These are phyloP conservation scores for Anethum foeniculum DNA, from an alignment of 140 eudicot genomes.

Conservation along the genomic window DNA sequence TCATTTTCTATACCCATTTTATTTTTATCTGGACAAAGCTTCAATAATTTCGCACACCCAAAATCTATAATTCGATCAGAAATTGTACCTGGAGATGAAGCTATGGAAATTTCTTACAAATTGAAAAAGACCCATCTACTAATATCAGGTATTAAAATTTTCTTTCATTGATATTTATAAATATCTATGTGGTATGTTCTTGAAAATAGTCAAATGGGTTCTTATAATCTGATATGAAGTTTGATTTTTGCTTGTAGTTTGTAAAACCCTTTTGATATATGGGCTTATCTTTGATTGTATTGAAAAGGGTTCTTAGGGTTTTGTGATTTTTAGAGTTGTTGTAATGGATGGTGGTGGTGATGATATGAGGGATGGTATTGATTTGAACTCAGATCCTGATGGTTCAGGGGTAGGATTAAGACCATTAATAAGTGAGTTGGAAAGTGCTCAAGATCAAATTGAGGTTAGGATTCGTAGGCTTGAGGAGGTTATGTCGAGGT, in stretches of 20 bases:
- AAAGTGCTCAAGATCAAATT: constrained; percentile 39
- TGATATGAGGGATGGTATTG: constrained; percentile 36
- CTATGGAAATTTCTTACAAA: not conserved
- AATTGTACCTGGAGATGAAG: not conserved
- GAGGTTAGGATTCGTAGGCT: constrained; percentile 54
- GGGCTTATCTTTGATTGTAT: not conserved
- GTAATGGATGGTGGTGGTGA: constrained; percentile 33
- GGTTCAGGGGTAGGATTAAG: constrained; percentile 24
- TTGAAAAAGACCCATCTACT: not conserved
- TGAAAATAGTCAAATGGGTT: not conserved
- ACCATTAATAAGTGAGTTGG: constrained; percentile 33
- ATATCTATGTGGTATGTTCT: not conserved
- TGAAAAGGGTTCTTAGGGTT: constrained; percentile 13
- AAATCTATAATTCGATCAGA: not conserved
- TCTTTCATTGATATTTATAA: not conserved
- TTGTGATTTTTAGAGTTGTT: not conserved
- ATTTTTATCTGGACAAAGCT: not conserved
- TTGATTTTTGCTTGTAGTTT: not conserved
- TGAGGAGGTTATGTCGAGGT: constrained; percentile 60
- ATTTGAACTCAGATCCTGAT: constrained; percentile 57
- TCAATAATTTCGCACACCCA: not conserved
- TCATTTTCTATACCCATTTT: not conserved
- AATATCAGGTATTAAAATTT: not conserved
- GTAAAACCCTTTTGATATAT: not conserved
- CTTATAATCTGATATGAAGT: not conserved